Base-by-base conservation (phyloP, 2,329 filamentous ascomycete species). In the Clonostachys sp. region DNA sequence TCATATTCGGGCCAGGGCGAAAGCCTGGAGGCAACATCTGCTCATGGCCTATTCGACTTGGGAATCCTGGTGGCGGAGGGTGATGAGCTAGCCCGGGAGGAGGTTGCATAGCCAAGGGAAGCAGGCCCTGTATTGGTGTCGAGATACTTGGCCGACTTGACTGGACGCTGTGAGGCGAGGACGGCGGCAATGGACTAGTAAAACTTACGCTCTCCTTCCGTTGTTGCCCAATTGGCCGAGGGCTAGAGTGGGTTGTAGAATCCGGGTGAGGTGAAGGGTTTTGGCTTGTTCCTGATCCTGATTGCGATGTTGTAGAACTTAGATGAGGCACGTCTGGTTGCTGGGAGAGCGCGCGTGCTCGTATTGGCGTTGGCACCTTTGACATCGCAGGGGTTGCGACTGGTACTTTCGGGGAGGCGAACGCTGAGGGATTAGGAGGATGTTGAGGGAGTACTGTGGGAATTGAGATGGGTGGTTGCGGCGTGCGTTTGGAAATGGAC, bases 321-420 rank as follows among this genome's bases (percentile, higher is more conserved):
- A 82, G 80, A 8, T 80, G 74, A 60, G 84, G 81, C 10, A 83
- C 83, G 24, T 84, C 86, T 62, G 94, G 89, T 53, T 95, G 90
- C 53, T 95, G 89, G 9, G 90, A 94, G 42, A 81, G 70, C 51
- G 91, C 88, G 47, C 89, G 84, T 36, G 84, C 79, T 52, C 87
- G 86, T 53, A 83, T 86, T 9, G 91, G 89, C 12, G 89, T 91
- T 6, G 90, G 84, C 17, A 85, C 84, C 63, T 96, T 96, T 12
- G 91, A 84, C 42, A 95, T 70, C 24, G 83, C 85, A 8, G 94
- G 92, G 34, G 89, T 94, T 10, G 88, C 87, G 51, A 89, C 76
- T 30, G 86, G 73, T 45, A 92, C 80, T 61, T 90, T 89, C 8
- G 92, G 92, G 14, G 92, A 96, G 43, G 83, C 81, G 53, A 86